phyloP scores from a whole-genome alignment of 2,329 filamentous ascomycete species.

The Hypomyces perniciosus region DNA sequence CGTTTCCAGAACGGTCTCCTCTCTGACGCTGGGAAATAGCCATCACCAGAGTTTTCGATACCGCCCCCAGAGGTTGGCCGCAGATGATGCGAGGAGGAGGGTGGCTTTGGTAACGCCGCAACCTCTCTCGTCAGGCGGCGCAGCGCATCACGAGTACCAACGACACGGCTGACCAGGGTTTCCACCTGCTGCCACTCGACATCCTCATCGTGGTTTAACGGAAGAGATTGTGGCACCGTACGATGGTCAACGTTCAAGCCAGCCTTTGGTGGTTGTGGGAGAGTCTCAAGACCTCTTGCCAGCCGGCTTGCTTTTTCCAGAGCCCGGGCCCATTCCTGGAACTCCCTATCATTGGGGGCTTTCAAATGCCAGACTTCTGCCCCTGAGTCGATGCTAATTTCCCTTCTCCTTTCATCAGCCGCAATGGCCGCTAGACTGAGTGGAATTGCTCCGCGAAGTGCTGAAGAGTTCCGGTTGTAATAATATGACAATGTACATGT shows the following conservation, averaged over 20 bases:
- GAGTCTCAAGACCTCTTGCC: constrained; percentile 47
- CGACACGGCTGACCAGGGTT: constrained; percentile 74
- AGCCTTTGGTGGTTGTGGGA: constrained; percentile 22
- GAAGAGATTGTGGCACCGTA: constrained; percentile 22
- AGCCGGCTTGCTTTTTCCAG: constrained; percentile 74
- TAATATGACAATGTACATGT: constrained; percentile 96
- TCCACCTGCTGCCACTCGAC: constrained; percentile 85
- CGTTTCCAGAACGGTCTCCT: constrained; percentile 87
- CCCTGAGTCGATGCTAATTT: constrained; percentile 95
- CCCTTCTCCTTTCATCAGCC: constrained; percentile 77
- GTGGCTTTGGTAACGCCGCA: constrained; percentile 42
- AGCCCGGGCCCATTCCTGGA: constrained; percentile 78
- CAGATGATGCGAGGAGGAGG: constrained; percentile 29
- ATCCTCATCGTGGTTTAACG: constrained; percentile 53
- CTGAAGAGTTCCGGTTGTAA: constrained; percentile 87
- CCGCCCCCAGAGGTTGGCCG: constrained; percentile 36
- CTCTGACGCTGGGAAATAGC: constrained; percentile 51
- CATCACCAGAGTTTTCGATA: constrained; percentile 37
- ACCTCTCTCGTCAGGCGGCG: constrained; percentile 82
- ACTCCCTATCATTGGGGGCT: constrained; percentile 77
- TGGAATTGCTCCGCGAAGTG: constrained; percentile 85
- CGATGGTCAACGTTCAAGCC: constrained; percentile 24
- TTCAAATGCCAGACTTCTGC: constrained; percentile 95
- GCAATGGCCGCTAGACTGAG: constrained; percentile 86
- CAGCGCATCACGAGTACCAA: constrained; percentile 82